Evolutionary conservation across 2,329 filamentous ascomycete genomes (phyloP).

Genomic region (Orbilia brochopaga): DNA sequence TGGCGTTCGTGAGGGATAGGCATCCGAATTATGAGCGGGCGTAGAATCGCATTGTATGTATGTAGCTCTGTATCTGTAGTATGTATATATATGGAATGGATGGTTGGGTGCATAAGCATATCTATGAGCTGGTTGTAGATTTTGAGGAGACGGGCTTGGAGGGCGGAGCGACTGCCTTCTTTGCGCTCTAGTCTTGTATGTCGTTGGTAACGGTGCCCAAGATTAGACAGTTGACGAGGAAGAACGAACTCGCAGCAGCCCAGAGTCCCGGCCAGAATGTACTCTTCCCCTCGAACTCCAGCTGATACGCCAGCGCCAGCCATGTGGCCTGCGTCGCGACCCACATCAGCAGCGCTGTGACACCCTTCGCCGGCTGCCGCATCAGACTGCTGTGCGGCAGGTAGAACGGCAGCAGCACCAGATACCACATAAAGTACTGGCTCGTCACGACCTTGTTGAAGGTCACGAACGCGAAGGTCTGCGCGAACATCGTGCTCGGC

Average conservation of each 20-base stretch:
- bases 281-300: slow-evolving; percentile 80
- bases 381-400: slow-evolving; percentile 80
- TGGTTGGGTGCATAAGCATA: too few species aligned
- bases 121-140: too few species aligned
- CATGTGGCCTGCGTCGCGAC: slow-evolving; percentile 74
- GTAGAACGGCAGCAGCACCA: slow-evolving; percentile 90
- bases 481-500: slow-evolving; percentile 82
- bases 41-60: not conserved
- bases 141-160: not conserved
- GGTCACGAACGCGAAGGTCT: slow-evolving; percentile 95
- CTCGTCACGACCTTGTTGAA: slow-evolving; percentile 99
- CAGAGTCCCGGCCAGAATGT: slow-evolving; percentile 88
- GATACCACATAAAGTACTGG: slow-evolving; percentile 98
- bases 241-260: slow-evolving; percentile 76
- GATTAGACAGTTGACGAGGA: slow-evolving; percentile 69
- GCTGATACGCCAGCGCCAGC: slow-evolving; percentile 75
- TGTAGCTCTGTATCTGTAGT: not conserved
- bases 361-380: slow-evolving; percentile 66
- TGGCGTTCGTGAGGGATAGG: slow-evolving; percentile 24
- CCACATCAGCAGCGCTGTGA: slow-evolving; percentile 74
- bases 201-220: slow-evolving; percentile 27
- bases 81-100: not conserved
- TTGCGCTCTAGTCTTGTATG: slow-evolving; percentile 11
- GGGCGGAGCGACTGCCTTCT: not conserved
- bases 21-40: slow-evolving; percentile 31